Evolutionary conservation across 805 yeast species (phyloP).

Genomic region (Wickerhamiella allomyrinae): DNA sequence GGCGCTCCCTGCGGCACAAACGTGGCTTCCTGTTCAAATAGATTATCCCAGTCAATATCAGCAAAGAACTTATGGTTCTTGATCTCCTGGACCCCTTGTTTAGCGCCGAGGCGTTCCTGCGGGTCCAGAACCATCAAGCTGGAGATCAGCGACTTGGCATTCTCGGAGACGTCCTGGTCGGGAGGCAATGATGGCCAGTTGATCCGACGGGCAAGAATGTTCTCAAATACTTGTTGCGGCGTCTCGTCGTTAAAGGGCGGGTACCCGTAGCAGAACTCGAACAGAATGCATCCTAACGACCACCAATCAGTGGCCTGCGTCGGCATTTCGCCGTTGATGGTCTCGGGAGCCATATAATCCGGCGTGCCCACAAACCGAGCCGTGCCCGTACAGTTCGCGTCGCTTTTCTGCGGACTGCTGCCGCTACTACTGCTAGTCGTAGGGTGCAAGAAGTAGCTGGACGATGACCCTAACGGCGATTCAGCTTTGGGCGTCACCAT

Average conservation of each 20-base stretch:
- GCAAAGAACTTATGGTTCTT: conserved; percentile 64
- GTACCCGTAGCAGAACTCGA: conserved; percentile 81
- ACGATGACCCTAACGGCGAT: neutral
- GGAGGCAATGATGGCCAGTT: conserved; percentile 65
- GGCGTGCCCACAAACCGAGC: conserved; percentile 89
- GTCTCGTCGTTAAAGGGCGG: conserved; percentile 86
- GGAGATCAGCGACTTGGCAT: conserved; percentile 60
- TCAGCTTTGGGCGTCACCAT: neutral
- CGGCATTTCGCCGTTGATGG: conserved; percentile 72
- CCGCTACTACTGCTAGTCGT: neutral
- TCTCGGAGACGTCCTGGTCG: conserved; percentile 34
- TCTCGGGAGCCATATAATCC: conserved; percentile 94
- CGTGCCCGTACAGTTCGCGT: neutral
- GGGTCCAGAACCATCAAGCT: conserved; percentile 54
- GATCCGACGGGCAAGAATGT: conserved; percentile 57
- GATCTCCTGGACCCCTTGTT: conserved; percentile 63
- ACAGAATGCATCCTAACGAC: conserved; percentile 92
- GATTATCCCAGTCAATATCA: conserved; percentile 51
- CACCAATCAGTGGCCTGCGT: conserved; percentile 93
- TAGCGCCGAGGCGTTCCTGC: conserved; percentile 46
- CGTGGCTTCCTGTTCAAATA: conserved; percentile 59
- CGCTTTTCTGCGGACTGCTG: neutral
- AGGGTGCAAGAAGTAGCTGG: neutral
- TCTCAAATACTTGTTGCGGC: conserved; percentile 69
- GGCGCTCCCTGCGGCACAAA: conserved; percentile 79